Evolutionary conservation across 2,329 filamentous ascomycete species (phyloP), one percentile per base, ranked within the genome.

Genomic region (Cytospora leucostoma): DNA sequence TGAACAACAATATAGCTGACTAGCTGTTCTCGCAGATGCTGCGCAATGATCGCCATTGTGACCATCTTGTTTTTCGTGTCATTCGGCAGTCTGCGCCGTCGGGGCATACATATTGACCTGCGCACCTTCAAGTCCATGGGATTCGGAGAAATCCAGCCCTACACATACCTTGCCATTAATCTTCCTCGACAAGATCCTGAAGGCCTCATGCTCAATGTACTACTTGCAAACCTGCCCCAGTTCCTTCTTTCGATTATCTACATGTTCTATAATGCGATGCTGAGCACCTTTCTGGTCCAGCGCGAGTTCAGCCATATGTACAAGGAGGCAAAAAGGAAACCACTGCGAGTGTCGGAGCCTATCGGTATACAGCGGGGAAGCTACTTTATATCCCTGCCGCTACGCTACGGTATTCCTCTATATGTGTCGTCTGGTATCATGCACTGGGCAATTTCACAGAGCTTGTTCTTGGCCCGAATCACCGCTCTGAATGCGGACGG

Each of bases 361-460:
- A 63, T 65, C 1, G 77, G 75, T 5, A 69, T 72, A 4, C 79
- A 83, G 65, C 71, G 78, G 4, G 75, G 74, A 0, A 78, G 73
- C 1, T 81, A 79, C 63, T 80, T 75, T 54, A 76, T 83, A 12
- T 75, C 74, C 3, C 66, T 84, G 2, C 80, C 80, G 1, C 76
- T 78, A 44, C 72, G 72, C 17, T 84, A 80, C 61, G 75, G 74
- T 0, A 58, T 82, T 0, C 76, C 79, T 0, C 67, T 82, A 1
- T 70, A 77, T 1, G 63, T 68, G 0, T 65, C 68, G 2, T 75
- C 73, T 1, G 73, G 70, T 0, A 4, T 79, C 1, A 69, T 82
- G 59, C 80, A 83, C 66, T 84, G 80, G 80, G 71, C 83, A 6
- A 72, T 80, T 4, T 83, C 80, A 0, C 78, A 81, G 63, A 76